Base-by-base conservation (phyloP, 129 eudicot species). In the Smallanthus sonchifolius region DNA sequence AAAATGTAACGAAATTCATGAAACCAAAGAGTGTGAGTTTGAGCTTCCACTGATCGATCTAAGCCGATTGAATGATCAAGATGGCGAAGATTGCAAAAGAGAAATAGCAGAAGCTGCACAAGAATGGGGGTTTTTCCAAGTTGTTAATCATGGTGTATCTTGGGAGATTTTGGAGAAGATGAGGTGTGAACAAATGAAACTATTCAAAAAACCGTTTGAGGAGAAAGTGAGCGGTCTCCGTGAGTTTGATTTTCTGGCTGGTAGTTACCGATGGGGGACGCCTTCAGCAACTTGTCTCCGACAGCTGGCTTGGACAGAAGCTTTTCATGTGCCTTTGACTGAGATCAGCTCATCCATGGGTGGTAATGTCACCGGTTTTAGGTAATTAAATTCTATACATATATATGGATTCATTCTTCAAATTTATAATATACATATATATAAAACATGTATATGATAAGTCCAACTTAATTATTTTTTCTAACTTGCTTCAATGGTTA, bases 41-140 rank as follows among this genome's bases (percentile, higher is more conserved):
- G 92, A 86, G 76, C 85, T 90, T 20, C 98, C 97, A 7, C 47
- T 90, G 66, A 83, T 93, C 13, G 98, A 93, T 79, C 82, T 93
- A 14, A 62, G 80, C 73, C 75, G 65, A 55, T 66, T 87, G 56
- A 76, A 44, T n/a, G n/a, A n/a, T 17, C 49, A 9, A 15, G 85
- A 85, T 20, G 84, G 70, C 10, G 85, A 84, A 45, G 73, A 69
- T 2, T 93, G 98, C 84, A 83, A 77, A 78, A 63, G 64, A 43
- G 81, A 86, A 35, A 93, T 93, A n/a, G 91, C 89, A 0, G 37
- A 75, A 80, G 98, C 98, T 43, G 82, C 98, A 10, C 82, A 40
- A 62, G 89, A 90, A 70, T 93, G 98, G 98, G 98, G 98, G 1
- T 87, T 88, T 59, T 90, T 93, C 76, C 92, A 86, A 73, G 90